Evolutionary conservation across 495 filamentous ascomycete genomes (phyloP), one percentile per base, ranked within the genome.

Genomic region (Trichoderma asperelloides): DNA sequence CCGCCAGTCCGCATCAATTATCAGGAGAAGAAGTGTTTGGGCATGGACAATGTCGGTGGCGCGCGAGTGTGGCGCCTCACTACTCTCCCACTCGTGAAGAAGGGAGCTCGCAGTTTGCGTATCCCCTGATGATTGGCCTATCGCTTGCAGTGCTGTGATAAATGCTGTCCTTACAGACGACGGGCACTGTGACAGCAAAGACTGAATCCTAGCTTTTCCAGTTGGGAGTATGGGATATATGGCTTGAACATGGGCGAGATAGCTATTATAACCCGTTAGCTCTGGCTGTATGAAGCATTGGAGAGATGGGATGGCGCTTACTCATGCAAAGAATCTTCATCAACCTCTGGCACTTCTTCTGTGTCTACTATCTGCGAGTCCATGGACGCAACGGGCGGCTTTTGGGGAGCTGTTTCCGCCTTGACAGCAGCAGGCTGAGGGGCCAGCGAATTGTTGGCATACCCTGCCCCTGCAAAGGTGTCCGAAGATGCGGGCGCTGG

Each of bases 211-310:
- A 43, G 82, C 79, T 70, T 88, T 91, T 43, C 82, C 86, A 69
- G 85, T 80, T 1, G 91, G 85, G 18, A 96, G 82, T 3, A 96
- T 78, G 0, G 92, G 92, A 65, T 93, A 87, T 18, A 86, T 84
- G 2, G 86, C 85, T 71, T 96, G 91, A 21, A 96, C 86, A 37
- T 84, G 78, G 23, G 83, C 78, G 65, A 91, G 87, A 72, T 93
- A 93, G 63, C 89, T 92, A 65, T 21, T 65, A 2, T 12, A 7
- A 25, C 67, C 77, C 71, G 79, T 74, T 16, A 80, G 78, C 65
- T 60, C 2, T 16, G 9, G 51, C 23, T 13, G 6, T n/a, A 28
- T 3, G 25, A 60, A 28, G 51, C 2, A 45, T 25, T 27, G 43
- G 33, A 30, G 63, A 63, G 3, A 12, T 21, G 23, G 27, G 49